Conservation (phyloP, 257 asterid genomes). For the Knoxia roxburghii region DNA sequence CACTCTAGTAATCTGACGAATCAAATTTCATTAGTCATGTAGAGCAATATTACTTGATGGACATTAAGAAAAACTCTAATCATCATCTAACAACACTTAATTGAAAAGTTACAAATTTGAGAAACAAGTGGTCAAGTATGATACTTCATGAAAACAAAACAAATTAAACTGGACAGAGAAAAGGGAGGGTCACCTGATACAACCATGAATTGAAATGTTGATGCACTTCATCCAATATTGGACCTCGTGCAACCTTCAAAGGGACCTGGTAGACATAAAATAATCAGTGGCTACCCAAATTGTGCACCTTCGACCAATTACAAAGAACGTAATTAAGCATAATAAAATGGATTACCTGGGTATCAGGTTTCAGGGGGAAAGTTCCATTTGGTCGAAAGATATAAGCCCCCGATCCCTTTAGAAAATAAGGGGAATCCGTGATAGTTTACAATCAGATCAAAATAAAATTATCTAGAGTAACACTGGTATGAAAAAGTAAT, state of each 20-base stretch:
- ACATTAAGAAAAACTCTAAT: too few species aligned
- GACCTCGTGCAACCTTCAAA: conserved; percentile 51
- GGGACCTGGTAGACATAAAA: conserved; percentile 42
- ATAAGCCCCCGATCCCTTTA: conserved; percentile 81
- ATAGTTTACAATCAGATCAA: conserved; percentile 7
- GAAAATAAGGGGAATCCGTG: conserved; percentile 18
- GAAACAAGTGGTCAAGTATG: too few species aligned
- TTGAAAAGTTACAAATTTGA: background rate
- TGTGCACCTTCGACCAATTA: too few species aligned
- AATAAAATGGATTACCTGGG: conserved; percentile 36
- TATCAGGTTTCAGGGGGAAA: conserved; percentile 45
- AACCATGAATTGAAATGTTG: conserved; percentile 63
- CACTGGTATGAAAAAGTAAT: background rate
- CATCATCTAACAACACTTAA: background rate
- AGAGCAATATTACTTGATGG: too few species aligned
- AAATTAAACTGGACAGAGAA: too few species aligned
- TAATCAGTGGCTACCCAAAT: background rate
- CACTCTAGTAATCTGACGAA: conserved; percentile 18
- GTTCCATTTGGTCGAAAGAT: conserved; percentile 81
- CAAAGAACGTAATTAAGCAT: background rate
- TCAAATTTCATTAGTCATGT: background rate
- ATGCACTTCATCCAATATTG: conserved; percentile 75
- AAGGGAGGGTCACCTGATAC: conserved; percentile 49
- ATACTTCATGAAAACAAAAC: too few species aligned
- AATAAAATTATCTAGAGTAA: background rate